These are phyloP conservation scores for Metschnikowia chrysomelidarum DNA, from an alignment of 805 yeast species.

Conservation along the genomic window DNA sequence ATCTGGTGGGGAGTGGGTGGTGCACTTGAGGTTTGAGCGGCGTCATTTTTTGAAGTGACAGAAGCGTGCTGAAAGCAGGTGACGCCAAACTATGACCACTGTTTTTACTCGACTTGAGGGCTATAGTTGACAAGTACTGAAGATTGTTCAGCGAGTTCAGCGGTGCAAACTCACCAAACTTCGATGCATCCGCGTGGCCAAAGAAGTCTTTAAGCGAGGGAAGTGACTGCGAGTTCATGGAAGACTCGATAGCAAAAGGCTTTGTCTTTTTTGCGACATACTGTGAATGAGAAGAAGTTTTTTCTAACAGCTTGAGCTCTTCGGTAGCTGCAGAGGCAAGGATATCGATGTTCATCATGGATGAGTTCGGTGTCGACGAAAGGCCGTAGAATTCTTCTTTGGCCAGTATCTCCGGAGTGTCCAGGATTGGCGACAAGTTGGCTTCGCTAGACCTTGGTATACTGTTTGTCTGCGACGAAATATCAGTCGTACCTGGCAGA, in stretches of 20 bases:
- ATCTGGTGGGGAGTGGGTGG: slow-evolving; percentile 18
- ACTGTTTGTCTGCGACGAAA: slow-evolving; percentile 8
- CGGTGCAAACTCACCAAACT: slow-evolving; percentile 13
- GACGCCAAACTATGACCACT: slow-evolving; percentile 29
- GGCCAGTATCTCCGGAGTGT: slow-evolving; percentile 5
- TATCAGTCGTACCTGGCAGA: slow-evolving; percentile 8
- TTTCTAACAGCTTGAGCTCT: slow-evolving; percentile 46
- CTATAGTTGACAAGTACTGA: slow-evolving; percentile 41
- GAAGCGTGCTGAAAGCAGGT: slow-evolving; percentile 31
- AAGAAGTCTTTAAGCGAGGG: slow-evolving; percentile 54
- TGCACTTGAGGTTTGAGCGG: slow-evolving; percentile 27
- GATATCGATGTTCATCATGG: slow-evolving; percentile 45
- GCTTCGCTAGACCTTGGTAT: slow-evolving; percentile 6
- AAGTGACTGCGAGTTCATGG: slow-evolving; percentile 44
- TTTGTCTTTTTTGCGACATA: slow-evolving; percentile 1
- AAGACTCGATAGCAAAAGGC: slow-evolving; percentile 10
- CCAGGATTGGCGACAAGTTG: slow-evolving; percentile 9
- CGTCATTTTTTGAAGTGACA: slow-evolving; percentile 62
- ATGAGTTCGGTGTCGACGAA: slow-evolving; percentile 9
- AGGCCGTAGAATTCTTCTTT: slow-evolving; percentile 10
- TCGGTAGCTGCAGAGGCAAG: slow-evolving; percentile 56
- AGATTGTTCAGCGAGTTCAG: slow-evolving; percentile 21
- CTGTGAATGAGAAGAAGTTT: slow-evolving; percentile 12
- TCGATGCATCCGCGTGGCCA: slow-evolving; percentile 14
- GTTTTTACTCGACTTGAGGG: slow-evolving; percentile 27